Evolutionary conservation across 257 asterid species (phyloP), one percentile per base, ranked within the genome.

Genomic region (Salvia hispanica): DNA sequence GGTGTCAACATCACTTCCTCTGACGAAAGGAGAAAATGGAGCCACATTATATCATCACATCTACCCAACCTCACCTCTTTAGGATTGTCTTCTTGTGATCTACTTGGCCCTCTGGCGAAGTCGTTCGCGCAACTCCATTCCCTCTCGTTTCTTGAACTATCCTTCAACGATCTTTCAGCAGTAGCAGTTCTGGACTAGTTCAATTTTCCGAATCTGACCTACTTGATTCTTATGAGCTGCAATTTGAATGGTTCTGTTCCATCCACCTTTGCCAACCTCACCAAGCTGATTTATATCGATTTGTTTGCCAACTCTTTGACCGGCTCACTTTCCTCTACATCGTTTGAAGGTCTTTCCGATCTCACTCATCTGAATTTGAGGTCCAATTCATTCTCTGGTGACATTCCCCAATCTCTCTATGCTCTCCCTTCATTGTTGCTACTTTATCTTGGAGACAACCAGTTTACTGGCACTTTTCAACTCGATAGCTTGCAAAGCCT

Each of bases 401-500:
- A 16, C 6, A 7, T 51, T 6, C 57, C 57, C 33, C 13, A 16
- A 12, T 51, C 31, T 16, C 33, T 51, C 57, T 51, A 7, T 16
- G 2, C 13, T 16, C 57, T 51, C 57, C 34, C 57, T 51, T 46
- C 9, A 13, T 15, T 46, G 18, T 1, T 6, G 33, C 6, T 0
- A 2, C 57, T 51, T 7, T 0, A 6, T 7, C 57, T 51, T 51
- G 0, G 0, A 5, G 0, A 7, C 1, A 51, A 51, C 33, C 4
- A 16, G 1, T 54, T 54, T 36, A 54, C 37, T 14, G 80, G 80
- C 43, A 62, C 46, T 12, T 4, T 71, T 5, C 62, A 9, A 14
- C 36, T 67, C 7, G 75, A 51, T 15, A 50, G 15, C 11, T 14
- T 83, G 40, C 66, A 50, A 13, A 66, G 16, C 10, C 65, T 77